Base-by-base conservation (phyloP, 2,329 filamentous ascomycete genomes). In the Bipolaris gigantea region DNA sequence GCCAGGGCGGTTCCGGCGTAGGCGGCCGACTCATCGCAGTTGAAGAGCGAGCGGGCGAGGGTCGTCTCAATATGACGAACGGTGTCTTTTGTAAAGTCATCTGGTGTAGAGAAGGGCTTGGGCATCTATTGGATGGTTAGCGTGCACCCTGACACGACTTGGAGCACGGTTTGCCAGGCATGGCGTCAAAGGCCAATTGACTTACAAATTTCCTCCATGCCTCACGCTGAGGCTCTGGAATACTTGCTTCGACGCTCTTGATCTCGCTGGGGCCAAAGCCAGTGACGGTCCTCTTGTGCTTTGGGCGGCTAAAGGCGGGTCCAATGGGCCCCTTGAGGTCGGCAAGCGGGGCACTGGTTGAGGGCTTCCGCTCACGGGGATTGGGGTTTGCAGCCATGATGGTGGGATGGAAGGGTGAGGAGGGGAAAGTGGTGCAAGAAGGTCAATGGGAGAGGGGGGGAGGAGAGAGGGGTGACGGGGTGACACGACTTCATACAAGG, bases 31-130 rank as follows among this genome's bases (percentile, higher is more conserved):
- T 99, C 94, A 80, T 99, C 92, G 77, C 94, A 99, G 77, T 99
- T 99, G 84, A 93, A 97, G 75, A 99, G 85, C 70, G 92, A 97
- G 57, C 94, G 90, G 59, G 94, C 94, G 57, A 99, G 83, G 3
- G 92, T 96, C 3, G 94, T 97, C 78, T 99, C 94, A 70, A 99
- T 90, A 80, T 99, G 94, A 62, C 88, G 88, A 61, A 99, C 91
- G 53, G 95, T 83, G 72, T 96, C 92, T 73, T 80, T 85, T 80
- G 84, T 81, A 71, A 97, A 97, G 53, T 91, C 89, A 16, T 96
- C 91, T 73, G 90, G 86, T 65, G 83, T 86, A 58, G 80, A 83
- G 78, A 97, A 97, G 56, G 84, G 86, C 63, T 83, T 78, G 49
- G 84, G 84, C 42, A 83, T 83, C 83, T 86, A 63, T 15, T 27